Evolutionary conservation across 306 rosid species (phyloP).

Genomic region (Corylus heterophylla): DNA sequence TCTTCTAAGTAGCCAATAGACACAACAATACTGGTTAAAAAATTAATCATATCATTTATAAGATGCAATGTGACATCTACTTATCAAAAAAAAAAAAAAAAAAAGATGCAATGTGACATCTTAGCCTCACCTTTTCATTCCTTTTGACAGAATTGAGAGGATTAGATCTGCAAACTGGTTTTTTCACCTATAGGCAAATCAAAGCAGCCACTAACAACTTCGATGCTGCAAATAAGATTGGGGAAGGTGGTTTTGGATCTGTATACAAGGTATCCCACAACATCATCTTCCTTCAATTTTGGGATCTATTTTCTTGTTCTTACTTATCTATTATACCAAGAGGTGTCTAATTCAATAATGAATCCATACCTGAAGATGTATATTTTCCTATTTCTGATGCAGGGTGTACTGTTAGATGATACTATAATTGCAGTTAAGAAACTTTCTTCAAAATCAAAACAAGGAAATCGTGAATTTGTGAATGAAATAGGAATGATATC

Average conservation of each 20-base stretch:
- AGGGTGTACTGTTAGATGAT: slow-evolving; percentile 55
- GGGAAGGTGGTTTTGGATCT: slow-evolving; percentile 86
- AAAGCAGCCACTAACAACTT: slow-evolving; percentile 61
- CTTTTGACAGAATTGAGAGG: not conserved
- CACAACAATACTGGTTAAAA: too few relatives aligned
- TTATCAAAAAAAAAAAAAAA: too few relatives aligned
- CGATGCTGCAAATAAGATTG: slow-evolving; percentile 50
- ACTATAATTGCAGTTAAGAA: slow-evolving; percentile 56
- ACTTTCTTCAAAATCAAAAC: slow-evolving; percentile 51
- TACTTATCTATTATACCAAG: not conserved
- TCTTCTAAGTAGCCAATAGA: too few relatives aligned
- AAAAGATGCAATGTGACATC: too few relatives aligned
- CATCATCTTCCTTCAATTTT: not conserved
- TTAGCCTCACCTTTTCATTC: too few relatives aligned
- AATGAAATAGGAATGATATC: slow-evolving; percentile 58
- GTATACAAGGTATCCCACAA: slow-evolving; percentile 31
- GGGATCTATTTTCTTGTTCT: not conserved
- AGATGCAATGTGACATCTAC: too few relatives aligned
- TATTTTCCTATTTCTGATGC: slow-evolving; percentile 6
- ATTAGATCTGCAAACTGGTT: slow-evolving; percentile 25
- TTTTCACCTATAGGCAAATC: slow-evolving; percentile 18
- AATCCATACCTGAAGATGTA: not conserved
- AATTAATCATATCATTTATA: too few relatives aligned
- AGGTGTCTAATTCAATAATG: not conserved
- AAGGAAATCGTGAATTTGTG: slow-evolving; percentile 58